A percentile compares a stretch with the other conserved stretches of the same genome.
Evolutionary conservation across 177 flowering plant genomes (phyloP).

Genomic region (Tripterygium wilfordii): DNA sequence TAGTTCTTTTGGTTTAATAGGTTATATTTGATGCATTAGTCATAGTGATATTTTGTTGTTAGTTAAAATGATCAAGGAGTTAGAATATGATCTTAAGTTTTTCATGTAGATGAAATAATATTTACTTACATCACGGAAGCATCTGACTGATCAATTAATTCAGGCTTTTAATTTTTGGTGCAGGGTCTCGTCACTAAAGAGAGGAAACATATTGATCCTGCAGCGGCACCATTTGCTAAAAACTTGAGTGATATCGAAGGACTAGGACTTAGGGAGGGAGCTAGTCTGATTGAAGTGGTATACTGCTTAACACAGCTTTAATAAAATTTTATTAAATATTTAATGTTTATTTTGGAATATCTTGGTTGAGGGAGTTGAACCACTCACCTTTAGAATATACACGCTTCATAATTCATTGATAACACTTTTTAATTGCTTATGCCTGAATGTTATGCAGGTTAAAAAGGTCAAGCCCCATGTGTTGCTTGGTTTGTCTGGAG

Average conservation of each 20-base stretch:
- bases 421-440: slow-evolving; percentile 1
- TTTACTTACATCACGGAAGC: too few species aligned
- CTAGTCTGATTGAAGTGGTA: slow-evolving; percentile 93
- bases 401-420: too few species aligned
- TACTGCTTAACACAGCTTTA: background rate
- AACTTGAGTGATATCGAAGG: slow-evolving; percentile 58
- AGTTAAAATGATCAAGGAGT: too few species aligned
- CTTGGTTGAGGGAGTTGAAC: background rate
- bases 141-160: too few species aligned
- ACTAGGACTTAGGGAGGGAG: slow-evolving; percentile 84
- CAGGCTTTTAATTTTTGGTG: background rate
- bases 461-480: slow-evolving; percentile 92
- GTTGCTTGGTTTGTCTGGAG: slow-evolving; percentile 98
- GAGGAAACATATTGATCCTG: slow-evolving; percentile 74
- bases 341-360: background rate
- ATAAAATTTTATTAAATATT: too few species aligned
- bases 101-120: too few species aligned
- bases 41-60: too few species aligned
- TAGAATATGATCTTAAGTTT: too few species aligned
- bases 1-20: too few species aligned
- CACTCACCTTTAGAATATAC: too few species aligned
- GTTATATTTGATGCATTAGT: too few species aligned
- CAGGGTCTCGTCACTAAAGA: slow-evolving; percentile 90
- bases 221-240: slow-evolving; percentile 84
- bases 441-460: slow-evolving; percentile 45